Evolutionary conservation across 2,329 filamentous ascomycete species (phyloP), one percentile per base, ranked within the genome.

Genomic region (Epichloe gansuensis): DNA sequence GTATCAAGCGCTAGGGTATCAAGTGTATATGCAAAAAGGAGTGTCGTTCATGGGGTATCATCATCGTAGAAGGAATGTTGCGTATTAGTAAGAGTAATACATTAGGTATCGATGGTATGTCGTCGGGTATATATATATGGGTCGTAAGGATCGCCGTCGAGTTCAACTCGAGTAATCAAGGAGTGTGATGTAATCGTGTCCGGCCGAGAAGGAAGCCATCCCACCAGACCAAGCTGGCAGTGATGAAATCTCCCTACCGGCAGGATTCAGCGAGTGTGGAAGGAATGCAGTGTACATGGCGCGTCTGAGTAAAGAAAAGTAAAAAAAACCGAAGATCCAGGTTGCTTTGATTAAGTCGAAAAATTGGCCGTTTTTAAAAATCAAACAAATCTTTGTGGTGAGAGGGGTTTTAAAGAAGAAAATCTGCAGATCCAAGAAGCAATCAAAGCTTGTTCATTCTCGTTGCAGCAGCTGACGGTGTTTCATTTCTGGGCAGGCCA

Each of bases 241-340:
- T 34, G 25, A 35, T 34, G 42, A 8, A 28, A n/a, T 46, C 17
- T 35, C 25, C 11, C 15, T 5, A 13, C 17, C 9, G 31, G 15
- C 45, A 25, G 25, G 55, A 59, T 66, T 45, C 45, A 65, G 65
- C 66, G 64, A 68, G 62, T 58, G 65, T 66, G 53, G 55, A 68
- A 67, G 62, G 65, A 68, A 58, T 63, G 67, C 64, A 55, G 44
- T 61, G 59, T 67, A 68, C 66, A 67, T 65, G 61, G 64, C 63
- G 64, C 63, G 63, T 63, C 60, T 62, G 65, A 61, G 61, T 64
- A 46, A 23, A 57, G 15, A 46, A 51, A 37, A 45, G 46, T 41
- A n/a, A 47, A 41, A 42, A 12, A 45, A 38, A 6, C 28, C 28
- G 9, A 31, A 31, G 28, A 31, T 31, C 28, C 28, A 31, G 28